phyloP scores from a whole-genome alignment of 2,329 filamentous ascomycete genomes.

The Ophiocordyceps camponoti-floridani region DNA sequence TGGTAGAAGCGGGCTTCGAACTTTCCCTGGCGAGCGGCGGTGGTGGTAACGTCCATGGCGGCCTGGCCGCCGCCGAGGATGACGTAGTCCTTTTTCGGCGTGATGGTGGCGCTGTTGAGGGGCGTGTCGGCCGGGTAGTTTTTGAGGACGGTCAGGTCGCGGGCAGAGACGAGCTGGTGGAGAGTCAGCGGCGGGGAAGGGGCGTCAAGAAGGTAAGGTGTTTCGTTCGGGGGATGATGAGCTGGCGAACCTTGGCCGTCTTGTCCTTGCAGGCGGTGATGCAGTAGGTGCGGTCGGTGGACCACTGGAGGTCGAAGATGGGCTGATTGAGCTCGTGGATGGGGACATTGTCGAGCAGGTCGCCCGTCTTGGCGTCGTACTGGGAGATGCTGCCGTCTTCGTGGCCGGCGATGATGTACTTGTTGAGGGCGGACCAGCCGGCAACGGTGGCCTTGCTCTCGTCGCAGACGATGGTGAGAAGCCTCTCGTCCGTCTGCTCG shows the following conservation, averaged over 20 bases:
- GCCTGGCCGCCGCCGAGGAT: slow-evolving; percentile 96
- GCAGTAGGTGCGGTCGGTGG: slow-evolving; percentile 86
- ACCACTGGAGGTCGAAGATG: slow-evolving; percentile 93
- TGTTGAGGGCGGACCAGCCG: slow-evolving; percentile 84
- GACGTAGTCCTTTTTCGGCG: slow-evolving; percentile 90
- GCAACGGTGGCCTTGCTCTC: slow-evolving; percentile 95
- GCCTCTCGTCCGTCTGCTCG: slow-evolving; percentile 69
- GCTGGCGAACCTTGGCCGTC: slow-evolving; percentile 55
- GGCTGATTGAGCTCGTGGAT: slow-evolving; percentile 69
- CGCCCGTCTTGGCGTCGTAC: slow-evolving; percentile 85
- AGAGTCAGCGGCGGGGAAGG: no score
- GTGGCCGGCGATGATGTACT: slow-evolving; percentile 95
- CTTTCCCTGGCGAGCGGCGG: slow-evolving; percentile 85
- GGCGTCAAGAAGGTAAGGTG: no score
- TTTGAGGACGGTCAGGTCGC: slow-evolving; percentile 83
- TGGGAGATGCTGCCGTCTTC: slow-evolving; percentile 86
- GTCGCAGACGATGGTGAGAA: slow-evolving; percentile 77
- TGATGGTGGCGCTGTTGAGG: slow-evolving; percentile 88
- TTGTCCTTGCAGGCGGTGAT: slow-evolving; percentile 98
- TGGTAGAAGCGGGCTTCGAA: slow-evolving; percentile 99
- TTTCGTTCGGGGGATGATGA: no score
- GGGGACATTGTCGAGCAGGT: slow-evolving; percentile 62
- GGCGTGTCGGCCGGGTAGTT: slow-evolving; percentile 85
- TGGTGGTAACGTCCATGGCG: slow-evolving; percentile 97
- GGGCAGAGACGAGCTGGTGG: slow-evolving; percentile 56